phyloP scores from a whole-genome alignment of 257 asterid genomes.

The Leonotis leonurus region DNA sequence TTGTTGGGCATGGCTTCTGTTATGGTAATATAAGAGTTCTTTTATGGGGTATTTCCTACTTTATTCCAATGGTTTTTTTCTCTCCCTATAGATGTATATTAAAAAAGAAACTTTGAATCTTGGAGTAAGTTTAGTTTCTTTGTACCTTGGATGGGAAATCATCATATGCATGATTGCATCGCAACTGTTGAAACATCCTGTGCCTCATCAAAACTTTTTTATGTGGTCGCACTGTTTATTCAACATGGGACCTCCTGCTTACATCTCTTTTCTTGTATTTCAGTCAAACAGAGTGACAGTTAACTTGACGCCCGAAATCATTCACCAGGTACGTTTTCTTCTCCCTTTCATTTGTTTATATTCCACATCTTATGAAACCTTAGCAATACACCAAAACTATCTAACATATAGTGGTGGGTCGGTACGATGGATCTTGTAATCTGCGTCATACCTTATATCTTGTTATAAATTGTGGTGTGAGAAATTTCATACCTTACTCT shows the following conservation, averaged over 20 bases:
- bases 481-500: too few relatives aligned
- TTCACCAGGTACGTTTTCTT: conserved; percentile 69
- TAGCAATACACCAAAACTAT: not conserved
- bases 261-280: conserved; percentile 25
- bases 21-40: not conserved
- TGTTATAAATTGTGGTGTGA: too few relatives aligned
- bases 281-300: conserved; percentile 96
- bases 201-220: not conserved
- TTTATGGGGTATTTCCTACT: not conserved
- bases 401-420: too few relatives aligned
- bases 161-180: conserved; percentile 1
- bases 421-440: too few relatives aligned
- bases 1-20: not conserved
- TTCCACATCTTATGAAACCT: not conserved
- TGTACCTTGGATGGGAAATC: not conserved
- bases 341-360: conserved; percentile 10
- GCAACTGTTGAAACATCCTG: not conserved
- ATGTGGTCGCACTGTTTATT: conserved; percentile 10
- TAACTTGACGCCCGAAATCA: conserved; percentile 94
- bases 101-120: not conserved
- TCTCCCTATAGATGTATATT: conserved; percentile 2
- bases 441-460: too few relatives aligned
- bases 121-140: conserved; percentile 1
- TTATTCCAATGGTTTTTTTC: not conserved
- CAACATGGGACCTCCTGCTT: conserved; percentile 14